Evolutionary conservation across 371 early-diverging fungal species (phyloP).

Genomic region (Amoeboaphelidium protococcarum): DNA sequence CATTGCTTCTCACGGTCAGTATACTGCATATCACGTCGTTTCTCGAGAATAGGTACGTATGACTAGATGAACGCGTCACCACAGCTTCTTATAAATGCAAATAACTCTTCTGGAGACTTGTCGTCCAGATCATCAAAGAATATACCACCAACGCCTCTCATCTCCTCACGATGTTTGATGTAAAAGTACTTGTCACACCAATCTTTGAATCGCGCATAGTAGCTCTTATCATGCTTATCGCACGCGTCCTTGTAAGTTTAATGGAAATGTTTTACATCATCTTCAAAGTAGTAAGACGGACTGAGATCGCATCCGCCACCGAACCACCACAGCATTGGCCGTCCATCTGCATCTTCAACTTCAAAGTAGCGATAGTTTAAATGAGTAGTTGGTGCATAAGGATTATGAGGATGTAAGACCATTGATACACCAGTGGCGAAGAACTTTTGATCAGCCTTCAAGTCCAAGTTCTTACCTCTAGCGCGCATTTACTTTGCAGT

Average conservation of each 20-base stretch:
- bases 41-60: slow-evolving; percentile 43
- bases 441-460: slow-evolving; percentile 17
- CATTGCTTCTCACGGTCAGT: slow-evolving; percentile 35
- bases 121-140: slow-evolving; percentile 58
- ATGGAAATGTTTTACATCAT: slow-evolving; percentile 56
- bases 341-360: slow-evolving; percentile 14
- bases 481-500: slow-evolving; percentile 47
- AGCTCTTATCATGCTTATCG: slow-evolving; percentile 32
- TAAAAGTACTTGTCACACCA: slow-evolving; percentile 64
- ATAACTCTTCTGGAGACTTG: slow-evolving; percentile 30
- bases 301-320: slow-evolving; percentile 55
- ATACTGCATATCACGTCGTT: slow-evolving; percentile 32
- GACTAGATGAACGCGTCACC: slow-evolving; percentile 41
- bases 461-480: slow-evolving; percentile 15
- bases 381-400: slow-evolving; percentile 80
- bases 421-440: slow-evolving; percentile 73
- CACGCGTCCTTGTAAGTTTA: slow-evolving; percentile 42
- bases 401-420: slow-evolving; percentile 85
- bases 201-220: slow-evolving; percentile 44
- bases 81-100: slow-evolving; percentile 33
- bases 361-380: slow-evolving; percentile 94
- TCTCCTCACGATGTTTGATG: slow-evolving; percentile 42
- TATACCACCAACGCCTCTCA: slow-evolving; percentile 61
- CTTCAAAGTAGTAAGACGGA: slow-evolving; percentile 43
- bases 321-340: slow-evolving; percentile 50